phyloP scores from a whole-genome alignment of 2,329 filamentous ascomycete species.

The Colletotrichum falcatum region DNA sequence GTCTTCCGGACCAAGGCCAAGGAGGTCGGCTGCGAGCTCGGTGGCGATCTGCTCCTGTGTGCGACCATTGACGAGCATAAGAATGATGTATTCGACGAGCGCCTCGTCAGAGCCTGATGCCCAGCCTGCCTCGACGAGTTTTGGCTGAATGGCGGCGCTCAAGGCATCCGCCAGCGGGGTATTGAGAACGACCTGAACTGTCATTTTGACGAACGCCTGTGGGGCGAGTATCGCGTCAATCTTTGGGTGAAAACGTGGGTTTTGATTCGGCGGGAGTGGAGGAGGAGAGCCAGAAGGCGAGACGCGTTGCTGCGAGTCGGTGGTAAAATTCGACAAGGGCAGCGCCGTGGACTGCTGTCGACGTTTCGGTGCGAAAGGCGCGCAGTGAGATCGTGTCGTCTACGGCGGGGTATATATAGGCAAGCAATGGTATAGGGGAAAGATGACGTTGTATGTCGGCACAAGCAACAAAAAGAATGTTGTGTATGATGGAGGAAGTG shows the following conservation, averaged over 20 bases:
- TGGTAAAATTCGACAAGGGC: constrained; percentile 16
- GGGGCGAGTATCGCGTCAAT: constrained; percentile 20
- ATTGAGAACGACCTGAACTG: constrained; percentile 79
- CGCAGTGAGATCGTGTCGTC: neutral
- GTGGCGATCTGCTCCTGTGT: constrained; percentile 88
- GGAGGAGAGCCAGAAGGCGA: constrained; percentile 19
- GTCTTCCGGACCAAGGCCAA: constrained; percentile 85
- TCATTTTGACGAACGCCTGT: constrained; percentile 66
- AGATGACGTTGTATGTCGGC: constrained; percentile 17
- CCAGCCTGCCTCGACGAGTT: constrained; percentile 94
- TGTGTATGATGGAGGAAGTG: constrained; percentile 28
- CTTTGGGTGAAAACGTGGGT: constrained; percentile 24
- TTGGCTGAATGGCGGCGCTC: constrained; percentile 85
- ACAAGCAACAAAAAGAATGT: constrained; percentile 31
- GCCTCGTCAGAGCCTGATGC: constrained; percentile 81
- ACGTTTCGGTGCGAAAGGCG: neutral
- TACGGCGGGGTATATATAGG: constrained; percentile 29
- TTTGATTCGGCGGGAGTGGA: constrained; percentile 13
- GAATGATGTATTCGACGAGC: constrained; percentile 93
- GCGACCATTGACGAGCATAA: constrained; percentile 97
- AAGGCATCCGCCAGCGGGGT: constrained; percentile 89
- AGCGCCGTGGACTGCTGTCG: constrained; percentile 8
- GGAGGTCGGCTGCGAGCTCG: constrained; percentile 88
- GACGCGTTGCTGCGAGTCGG: constrained; percentile 30
- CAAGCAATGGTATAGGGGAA: neutral